These are phyloP conservation scores for Stipa capillata DNA, from an alignment of 176 grass and related monocot genomes.

Conservation along the genomic window DNA sequence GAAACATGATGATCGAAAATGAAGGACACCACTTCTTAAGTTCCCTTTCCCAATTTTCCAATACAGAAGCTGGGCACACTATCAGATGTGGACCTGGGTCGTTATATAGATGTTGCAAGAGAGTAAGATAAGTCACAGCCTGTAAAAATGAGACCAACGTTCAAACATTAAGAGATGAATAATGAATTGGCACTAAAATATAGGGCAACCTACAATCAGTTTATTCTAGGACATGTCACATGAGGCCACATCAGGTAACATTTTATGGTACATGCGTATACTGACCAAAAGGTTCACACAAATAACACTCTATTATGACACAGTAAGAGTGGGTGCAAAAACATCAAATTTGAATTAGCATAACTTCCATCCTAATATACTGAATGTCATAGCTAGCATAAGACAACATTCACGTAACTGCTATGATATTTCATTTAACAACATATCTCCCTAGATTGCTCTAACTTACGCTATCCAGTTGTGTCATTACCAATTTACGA, in stretches of 20 bases:
- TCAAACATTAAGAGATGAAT: constrained; percentile 21
- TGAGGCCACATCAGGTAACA: background rate
- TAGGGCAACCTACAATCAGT: background rate
- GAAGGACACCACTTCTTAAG: constrained; percentile 87
- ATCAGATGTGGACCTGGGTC: constrained; percentile 91
- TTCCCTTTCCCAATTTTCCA: constrained; percentile 99
- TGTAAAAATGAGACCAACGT: constrained; percentile 27
- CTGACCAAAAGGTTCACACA: background rate
- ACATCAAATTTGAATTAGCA: background rate
- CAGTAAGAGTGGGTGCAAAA: background rate
- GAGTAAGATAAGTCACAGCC: constrained; percentile 86
- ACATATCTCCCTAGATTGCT: too few species aligned
- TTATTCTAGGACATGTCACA: background rate
- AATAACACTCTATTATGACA: constrained; percentile 14
- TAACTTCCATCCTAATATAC: too few species aligned
- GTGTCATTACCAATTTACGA: background rate
- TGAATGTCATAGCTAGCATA: too few species aligned
- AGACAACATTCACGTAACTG: too few species aligned
- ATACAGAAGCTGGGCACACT: constrained; percentile 92
- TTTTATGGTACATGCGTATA: background rate
- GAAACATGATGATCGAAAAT: constrained; percentile 89
- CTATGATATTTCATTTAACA: too few species aligned
- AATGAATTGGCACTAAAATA: background rate
- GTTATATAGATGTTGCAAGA: constrained; percentile 60
- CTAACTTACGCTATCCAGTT: too few species aligned